Evolutionary conservation across 2,329 filamentous ascomycete species (phyloP), one percentile per base, ranked within the genome.

Genomic region (Phyllachora maydis): DNA sequence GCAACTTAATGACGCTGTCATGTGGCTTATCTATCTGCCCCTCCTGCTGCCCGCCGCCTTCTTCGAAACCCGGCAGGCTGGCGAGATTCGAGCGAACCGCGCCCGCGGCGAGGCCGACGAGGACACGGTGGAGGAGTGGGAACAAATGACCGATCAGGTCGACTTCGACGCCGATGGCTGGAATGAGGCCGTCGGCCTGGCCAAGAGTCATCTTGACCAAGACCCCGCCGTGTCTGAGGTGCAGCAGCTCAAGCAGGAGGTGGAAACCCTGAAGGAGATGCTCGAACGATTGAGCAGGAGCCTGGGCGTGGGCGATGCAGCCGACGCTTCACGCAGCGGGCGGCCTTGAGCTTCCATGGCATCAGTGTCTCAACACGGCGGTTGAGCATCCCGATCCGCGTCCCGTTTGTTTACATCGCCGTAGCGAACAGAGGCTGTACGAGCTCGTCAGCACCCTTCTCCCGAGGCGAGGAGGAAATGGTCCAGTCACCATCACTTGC

Each of bases 121-220:
- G 35, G 82, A 93, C 34, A 68, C 68, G 1, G 51, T 75, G 6
- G 76, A 95, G 40, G 85, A 93, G 43, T 98, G 88, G 88, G 88
- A 98, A 50, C 75, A 92, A 43, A 55, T 85, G 40, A 49, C 57
- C 6, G 55, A 55, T 5, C 62, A 76, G 24, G 42, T 85, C 11
- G 75, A 92, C 40, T 77, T 90, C 38, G 78, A 91, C 38, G 56
- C 64, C 1, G 77, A 85, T 30, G 79, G 76, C 0, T 98, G 88
- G 88, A 56, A 63, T 17, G 81, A 88, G 56, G 71, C 62, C 26
- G 82, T 92, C 3, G 59, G 68, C 23, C 50, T 56, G n/a, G 73
- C 66, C 12, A 77, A 69, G 42, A 76, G 82, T 1, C 81, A 95
- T 43, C 64, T 95, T 4, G 74, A 81, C 36, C 65, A 73, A 16